Evolutionary conservation across 2,329 filamentous ascomycete species (phyloP).

Genomic region (Calonectria fujianensis): DNA sequence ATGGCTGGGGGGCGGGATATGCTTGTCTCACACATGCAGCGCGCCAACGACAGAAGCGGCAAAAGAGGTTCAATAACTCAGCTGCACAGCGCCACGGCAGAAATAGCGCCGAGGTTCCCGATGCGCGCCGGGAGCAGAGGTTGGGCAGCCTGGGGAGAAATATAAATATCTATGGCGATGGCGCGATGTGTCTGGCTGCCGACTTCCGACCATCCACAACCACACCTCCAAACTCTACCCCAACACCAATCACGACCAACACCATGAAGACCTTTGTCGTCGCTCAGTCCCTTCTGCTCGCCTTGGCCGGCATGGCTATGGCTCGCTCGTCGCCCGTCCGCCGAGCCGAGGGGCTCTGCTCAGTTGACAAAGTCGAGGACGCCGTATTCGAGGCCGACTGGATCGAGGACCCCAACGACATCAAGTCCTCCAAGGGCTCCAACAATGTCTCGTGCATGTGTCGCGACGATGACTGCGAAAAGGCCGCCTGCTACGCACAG

Average conservation of each 20-base stretch:
- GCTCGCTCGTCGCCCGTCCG: neutral
- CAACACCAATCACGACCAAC: neutral
- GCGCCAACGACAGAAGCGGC: neutral
- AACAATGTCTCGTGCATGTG: neutral
- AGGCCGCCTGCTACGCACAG: neutral
- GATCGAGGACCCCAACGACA: neutral
- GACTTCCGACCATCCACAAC: neutral
- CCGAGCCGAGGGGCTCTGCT: neutral
- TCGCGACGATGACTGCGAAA: neutral
- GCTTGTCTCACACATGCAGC: conserved; percentile 18
- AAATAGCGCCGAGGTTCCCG: neutral
- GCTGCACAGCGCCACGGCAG: neutral
- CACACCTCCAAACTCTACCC: neutral
- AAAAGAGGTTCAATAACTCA: conserved; percentile 11
- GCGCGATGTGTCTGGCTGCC: neutral
- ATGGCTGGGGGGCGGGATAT: conserved; percentile 9
- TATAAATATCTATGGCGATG: conserved; percentile 15
- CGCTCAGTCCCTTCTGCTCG: neutral
- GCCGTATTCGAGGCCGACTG: neutral
- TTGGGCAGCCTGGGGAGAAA: neutral
- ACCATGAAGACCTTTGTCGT: conserved; percentile 9
- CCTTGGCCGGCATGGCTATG: neutral
- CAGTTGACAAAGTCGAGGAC: neutral
- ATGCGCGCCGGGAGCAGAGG: conserved; percentile 2
- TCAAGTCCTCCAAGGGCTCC: neutral